Base-by-base conservation (phyloP, 1,284 basidiomycete genomes). In the Chiua sp. region DNA sequence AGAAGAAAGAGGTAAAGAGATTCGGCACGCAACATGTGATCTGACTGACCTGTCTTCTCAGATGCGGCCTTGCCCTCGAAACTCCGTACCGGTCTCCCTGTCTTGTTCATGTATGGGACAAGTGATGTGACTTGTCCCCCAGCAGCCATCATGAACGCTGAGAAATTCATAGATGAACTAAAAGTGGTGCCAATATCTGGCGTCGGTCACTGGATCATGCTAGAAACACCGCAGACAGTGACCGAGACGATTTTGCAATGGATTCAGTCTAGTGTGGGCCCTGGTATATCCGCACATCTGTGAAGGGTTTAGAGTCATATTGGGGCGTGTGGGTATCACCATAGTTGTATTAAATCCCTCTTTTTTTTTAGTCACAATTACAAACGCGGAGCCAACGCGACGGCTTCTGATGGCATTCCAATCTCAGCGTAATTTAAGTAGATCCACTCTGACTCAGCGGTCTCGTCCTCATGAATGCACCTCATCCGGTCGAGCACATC, bases 151-250 rank as follows among this genome's bases (percentile, higher is more conserved):
- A 59, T 62, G n/a, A 80, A 79, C 46, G 75, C 80, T 35, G 75
- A 73, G 35, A 81, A 81, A 59, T 82, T 84, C 57, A 79, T 88
- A 30, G 67, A 79, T 1, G 73, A 75, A 32, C 70, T 87, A 16
- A 79, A 83, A 64, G 78, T 82, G 54, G 71, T 85, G 35, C 76
- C 78, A 11, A 62, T 90, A 20, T 78, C 84, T 53, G 82, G 79
- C 16, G 72, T 69, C 23, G 87, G 88, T 1, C 90, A 92, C 68
- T 92, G 89, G 88, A 56, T 91, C 3, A 81, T 90, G 85, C 58
- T 86, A 3, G 82, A 90, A 67, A 80, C 82, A 28, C 79, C 79
- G 48, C 80, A 87, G 48, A 75, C 77, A 35, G 77, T 90, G 42
- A 82, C 81, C 1, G 66, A 78, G 15, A 76, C 64, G 53, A 77